phyloP scores from a whole-genome alignment of 805 yeast species.

The Saturnispora serradocipensis region DNA sequence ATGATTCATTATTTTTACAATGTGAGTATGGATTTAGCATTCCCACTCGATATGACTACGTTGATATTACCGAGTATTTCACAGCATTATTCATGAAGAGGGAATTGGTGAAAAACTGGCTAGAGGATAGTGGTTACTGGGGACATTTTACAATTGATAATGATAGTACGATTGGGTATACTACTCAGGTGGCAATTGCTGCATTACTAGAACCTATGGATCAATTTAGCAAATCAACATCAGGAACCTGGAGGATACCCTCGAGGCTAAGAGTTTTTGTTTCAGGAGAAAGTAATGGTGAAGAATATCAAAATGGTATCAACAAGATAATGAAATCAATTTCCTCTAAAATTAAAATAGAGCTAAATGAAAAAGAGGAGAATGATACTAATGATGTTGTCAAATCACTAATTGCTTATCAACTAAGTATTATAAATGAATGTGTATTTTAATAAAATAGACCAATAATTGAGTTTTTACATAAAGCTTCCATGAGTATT shows the following conservation, averaged over 20 bases:
- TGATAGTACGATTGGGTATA: background rate
- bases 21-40: constrained; percentile 83
- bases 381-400: background rate
- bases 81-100: background rate
- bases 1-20: constrained; percentile 69
- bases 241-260: constrained; percentile 1
- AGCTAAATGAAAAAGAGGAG: background rate
- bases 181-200: background rate
- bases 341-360: background rate
- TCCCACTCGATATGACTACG: constrained; percentile 41
- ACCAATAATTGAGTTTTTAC: background rate
- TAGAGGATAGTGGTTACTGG: background rate
- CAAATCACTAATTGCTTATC: background rate
- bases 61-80: constrained; percentile 46
- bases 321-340: background rate
- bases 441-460: background rate
- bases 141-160: constrained; percentile 3
- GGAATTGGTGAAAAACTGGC: background rate
- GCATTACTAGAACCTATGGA: background rate
- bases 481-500: background rate
- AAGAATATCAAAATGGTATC: background rate
- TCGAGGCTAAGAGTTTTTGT: background rate
- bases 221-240: background rate
- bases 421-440: background rate
- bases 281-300: background rate